These are phyloP conservation scores for Blepharisma undulans DNA, from an alignment of 169 alveolate species.

Conservation along the genomic window DNA sequence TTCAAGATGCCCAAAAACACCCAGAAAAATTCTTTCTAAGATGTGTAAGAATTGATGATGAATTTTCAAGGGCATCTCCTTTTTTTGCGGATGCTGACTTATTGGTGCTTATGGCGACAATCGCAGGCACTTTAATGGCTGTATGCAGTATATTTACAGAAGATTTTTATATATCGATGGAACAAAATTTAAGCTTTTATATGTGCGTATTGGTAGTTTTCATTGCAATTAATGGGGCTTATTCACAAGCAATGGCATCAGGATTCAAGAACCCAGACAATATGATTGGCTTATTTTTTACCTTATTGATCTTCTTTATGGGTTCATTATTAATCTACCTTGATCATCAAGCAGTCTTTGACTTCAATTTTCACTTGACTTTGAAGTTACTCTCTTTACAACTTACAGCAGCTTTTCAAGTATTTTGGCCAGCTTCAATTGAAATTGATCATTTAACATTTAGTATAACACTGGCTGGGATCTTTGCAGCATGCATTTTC, in stretches of 20 bases:
- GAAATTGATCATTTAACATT: background rate
- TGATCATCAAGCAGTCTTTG: conserved; percentile 14
- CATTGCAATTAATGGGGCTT: background rate
- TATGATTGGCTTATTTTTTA: conserved; percentile 12
- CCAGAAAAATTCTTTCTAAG: background rate
- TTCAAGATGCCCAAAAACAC: background rate
- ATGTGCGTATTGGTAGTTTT: background rate
- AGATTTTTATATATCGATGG: background rate
- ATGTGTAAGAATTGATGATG: background rate
- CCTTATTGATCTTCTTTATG: background rate
- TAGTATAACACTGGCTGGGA: background rate
- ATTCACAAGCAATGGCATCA: background rate
- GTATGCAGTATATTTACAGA: background rate
- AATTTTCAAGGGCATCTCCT: background rate
- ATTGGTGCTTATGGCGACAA: background rate
- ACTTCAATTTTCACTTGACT: conserved; percentile 34
- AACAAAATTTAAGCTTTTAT: background rate
- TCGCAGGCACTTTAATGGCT: background rate
- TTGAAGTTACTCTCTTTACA: background rate
- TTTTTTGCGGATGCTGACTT: background rate
- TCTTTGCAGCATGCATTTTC: background rate
- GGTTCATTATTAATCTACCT: background rate
- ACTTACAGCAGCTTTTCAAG: background rate
- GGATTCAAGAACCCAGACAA: conserved; percentile 24
- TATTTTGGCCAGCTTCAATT: background rate